Evolutionary conservation across 257 asterid genomes (phyloP), one percentile per base, ranked within the genome.

Genomic region (Nicotiana knightiana): DNA sequence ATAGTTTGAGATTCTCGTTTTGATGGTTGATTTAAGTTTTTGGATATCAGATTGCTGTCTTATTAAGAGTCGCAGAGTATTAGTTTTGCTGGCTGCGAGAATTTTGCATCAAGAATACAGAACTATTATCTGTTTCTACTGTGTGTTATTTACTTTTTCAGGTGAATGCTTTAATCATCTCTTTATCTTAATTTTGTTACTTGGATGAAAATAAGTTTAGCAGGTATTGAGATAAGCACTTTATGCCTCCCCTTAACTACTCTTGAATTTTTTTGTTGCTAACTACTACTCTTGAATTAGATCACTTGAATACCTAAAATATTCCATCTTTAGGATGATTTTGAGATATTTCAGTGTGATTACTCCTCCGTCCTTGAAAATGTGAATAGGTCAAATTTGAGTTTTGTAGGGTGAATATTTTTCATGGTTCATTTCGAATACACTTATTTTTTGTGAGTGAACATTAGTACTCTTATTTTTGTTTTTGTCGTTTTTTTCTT

Each of bases 81-180:
- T 17, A 15, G 33, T 33, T 54, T 28, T 37, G 6, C 1, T 61
- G 46, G 65, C 46, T 53, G 4, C 82, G 51, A 30, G 76, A 78
- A 32, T 55, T 88, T 84, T 86, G 76, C 79, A 48, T 48, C 79
- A 0, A 51, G 26, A 51, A 75, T 51, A 28, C 39, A 46, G 51
- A 48, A 6, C 16, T 15, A 15, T 15, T 28, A 21, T 24, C 13
- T 4, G 43, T 48, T 6, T 73, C 26, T 24, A 13, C 26, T 73
- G 17, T 48, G 3, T 73, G 11, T 24, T 48, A 28, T 13, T 26
- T 73, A 24, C 63, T 11, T 73, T 48, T 48, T 3, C 26, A 24
- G 62, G 3, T 11, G 1, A 73, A 48, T 73, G 15, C 37, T 71
- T 48, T 48, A 6, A 73, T 73, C 62, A 43, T 70, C 12, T 70